Percentiles rank a stretch among this genome's conserved stretches.
Conservation (phyloP, 2,329 filamentous ascomycete genomes). For the Fusarium sororula region DNA sequence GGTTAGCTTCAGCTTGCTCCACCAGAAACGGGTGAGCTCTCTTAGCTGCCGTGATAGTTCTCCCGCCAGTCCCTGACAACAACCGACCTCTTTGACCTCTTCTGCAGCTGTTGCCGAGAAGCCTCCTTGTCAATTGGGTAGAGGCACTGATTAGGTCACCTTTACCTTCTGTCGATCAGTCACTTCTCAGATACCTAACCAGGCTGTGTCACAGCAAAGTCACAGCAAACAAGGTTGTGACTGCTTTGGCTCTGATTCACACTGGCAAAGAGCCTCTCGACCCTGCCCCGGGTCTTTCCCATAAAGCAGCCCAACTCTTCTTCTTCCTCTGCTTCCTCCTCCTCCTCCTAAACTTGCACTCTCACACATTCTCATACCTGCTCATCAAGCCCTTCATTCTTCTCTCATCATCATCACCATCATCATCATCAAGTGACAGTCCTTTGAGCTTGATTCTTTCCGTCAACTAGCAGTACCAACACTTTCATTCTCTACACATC, state of each 20-base stretch:
- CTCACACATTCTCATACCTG: background rate
- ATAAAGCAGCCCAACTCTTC: conserved; percentile 3
- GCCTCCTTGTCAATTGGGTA: background rate
- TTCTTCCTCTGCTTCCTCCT: background rate
- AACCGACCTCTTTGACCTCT: background rate
- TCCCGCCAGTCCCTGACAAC: background rate
- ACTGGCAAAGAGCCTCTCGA: background rate
- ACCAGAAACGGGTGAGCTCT: conserved; percentile 11
- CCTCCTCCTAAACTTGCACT: background rate
- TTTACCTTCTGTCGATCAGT: background rate
- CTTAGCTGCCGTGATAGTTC: conserved; percentile 18
- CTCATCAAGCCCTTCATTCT: background rate
- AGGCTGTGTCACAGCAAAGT: background rate
- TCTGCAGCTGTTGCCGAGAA: background rate
- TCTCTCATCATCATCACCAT: too few species aligned
- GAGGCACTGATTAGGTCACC: background rate
- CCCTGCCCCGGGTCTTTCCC: background rate
- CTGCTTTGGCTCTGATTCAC: conserved; percentile 3
- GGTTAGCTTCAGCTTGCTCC: conserved; percentile 13
- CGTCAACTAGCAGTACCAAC: background rate
- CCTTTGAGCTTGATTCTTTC: background rate
- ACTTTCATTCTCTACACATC: background rate
- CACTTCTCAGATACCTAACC: background rate
- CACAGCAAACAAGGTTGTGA: background rate
- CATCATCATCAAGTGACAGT: background rate